phyloP scores from a whole-genome alignment of 345 rosid genomes.

The Salix viminalis region DNA sequence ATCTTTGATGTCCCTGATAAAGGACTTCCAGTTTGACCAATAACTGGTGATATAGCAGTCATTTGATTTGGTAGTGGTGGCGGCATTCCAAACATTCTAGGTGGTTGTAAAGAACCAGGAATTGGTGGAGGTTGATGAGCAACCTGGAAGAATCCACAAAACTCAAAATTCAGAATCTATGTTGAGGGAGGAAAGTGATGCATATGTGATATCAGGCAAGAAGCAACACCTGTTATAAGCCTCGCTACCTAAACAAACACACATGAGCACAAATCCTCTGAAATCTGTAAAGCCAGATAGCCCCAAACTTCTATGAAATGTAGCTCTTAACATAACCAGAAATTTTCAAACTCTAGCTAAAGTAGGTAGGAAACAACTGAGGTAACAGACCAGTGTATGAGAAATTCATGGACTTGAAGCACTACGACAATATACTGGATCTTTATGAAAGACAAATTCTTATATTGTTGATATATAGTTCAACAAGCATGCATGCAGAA shows the following conservation, averaged over 20 bases:
- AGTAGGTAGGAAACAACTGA: neutral
- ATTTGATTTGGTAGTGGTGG: constrained; percentile 77
- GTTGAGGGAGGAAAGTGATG: constrained; percentile 1
- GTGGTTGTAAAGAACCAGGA: constrained; percentile 63
- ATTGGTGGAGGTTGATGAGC: constrained; percentile 45
- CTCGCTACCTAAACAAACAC: neutral
- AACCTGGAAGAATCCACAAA: constrained; percentile 43
- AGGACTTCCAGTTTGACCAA: constrained; percentile 77
- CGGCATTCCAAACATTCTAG: constrained; percentile 75
- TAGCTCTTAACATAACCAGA: neutral
- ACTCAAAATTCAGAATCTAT: constrained; percentile 9
- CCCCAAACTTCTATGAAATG: neutral
- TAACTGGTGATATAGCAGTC: constrained; percentile 72
- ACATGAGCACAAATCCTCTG: neutral
- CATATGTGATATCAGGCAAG: neutral
- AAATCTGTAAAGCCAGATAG: neutral
- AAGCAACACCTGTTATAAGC: neutral
- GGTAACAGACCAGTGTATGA: neutral
- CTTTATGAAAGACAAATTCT: neutral
- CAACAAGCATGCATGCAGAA: neutral
- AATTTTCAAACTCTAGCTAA: neutral
- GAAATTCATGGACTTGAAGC: neutral
- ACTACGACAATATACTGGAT: neutral
- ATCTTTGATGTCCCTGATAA: constrained; percentile 67
- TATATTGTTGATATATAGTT: neutral